phyloP scores from a whole-genome alignment of 164 flowering plant genomes.

The Aristolochia fimbriata region DNA sequence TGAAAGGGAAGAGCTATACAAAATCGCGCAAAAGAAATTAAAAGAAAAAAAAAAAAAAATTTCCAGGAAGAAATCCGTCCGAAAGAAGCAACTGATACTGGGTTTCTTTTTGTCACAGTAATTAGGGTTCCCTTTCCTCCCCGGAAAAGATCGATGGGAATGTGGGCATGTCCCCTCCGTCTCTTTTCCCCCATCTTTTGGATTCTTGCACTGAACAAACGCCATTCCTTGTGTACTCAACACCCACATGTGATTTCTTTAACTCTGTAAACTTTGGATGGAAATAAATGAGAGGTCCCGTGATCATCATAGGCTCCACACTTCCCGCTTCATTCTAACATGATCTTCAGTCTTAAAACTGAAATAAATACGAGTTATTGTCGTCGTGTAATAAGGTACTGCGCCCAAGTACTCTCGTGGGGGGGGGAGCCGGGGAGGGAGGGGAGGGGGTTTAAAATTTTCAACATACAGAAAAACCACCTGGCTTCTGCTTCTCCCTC shows the following conservation, averaged over 20 bases:
- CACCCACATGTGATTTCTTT: conserved; percentile 1
- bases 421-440: no score
- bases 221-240: background rate
- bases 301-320: background rate
- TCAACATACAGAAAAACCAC: background rate
- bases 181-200: background rate
- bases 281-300: background rate
- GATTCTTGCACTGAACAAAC: background rate
- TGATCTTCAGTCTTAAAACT: background rate
- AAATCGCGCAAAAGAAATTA: no score
- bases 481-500: background rate
- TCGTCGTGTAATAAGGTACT: no score
- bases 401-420: background rate
- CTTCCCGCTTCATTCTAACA: background rate
- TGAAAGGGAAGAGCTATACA: no score
- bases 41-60: no score
- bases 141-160: background rate
- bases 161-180: background rate
- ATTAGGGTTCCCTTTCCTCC: background rate
- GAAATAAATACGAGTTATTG: conserved; percentile 1
- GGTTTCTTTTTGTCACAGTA: background rate
- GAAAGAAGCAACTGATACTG: background rate
- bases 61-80: background rate
- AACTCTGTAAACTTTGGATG: background rate
- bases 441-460: background rate